Percentiles rank a stretch among this genome's conserved stretches.
These are phyloP conservation scores for Bryoerythrophyllum caledonicum DNA, from an alignment of 225 moss, liverwort and hornwort genomes.

Conservation along the genomic window DNA sequence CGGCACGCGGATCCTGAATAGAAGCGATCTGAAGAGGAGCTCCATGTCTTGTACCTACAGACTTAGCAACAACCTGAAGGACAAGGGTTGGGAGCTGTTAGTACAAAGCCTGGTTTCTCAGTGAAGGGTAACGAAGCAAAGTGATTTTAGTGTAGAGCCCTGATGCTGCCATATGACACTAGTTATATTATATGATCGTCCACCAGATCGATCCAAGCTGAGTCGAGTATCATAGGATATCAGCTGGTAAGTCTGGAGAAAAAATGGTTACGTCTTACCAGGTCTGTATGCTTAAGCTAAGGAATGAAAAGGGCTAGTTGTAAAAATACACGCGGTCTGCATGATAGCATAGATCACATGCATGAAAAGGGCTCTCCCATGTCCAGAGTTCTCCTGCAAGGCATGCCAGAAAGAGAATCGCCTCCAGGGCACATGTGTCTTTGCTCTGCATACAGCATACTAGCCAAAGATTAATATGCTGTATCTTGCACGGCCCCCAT, in stretches of 20 bases:
- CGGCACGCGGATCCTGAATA: slow-evolving; percentile 17
- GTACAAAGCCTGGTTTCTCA: background rate
- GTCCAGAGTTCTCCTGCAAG: slow-evolving; percentile 44
- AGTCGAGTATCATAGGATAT: slow-evolving; percentile 30
- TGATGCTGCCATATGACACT: background rate
- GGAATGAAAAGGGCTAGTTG: slow-evolving; percentile 41
- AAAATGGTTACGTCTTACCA: slow-evolving; percentile 41
- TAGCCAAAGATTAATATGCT: slow-evolving; percentile 48
- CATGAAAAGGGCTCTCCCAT: slow-evolving; percentile 22
- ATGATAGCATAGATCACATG: slow-evolving; percentile 33
- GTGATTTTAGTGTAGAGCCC: slow-evolving; percentile 3
- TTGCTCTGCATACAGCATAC: slow-evolving; percentile 53
- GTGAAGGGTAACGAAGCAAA: background rate
- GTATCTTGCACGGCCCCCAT: slow-evolving; percentile 26
- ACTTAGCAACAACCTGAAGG: slow-evolving; percentile 25
- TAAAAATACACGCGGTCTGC: slow-evolving; percentile 33
- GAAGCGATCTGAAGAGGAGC: slow-evolving; percentile 19
- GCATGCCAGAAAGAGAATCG: slow-evolving; percentile 51
- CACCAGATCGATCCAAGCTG: slow-evolving; percentile 37
- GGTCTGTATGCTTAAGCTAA: slow-evolving; percentile 41
- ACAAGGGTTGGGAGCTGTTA: slow-evolving; percentile 12
- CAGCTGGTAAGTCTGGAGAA: slow-evolving; percentile 43
- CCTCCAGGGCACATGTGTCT: slow-evolving; percentile 45
- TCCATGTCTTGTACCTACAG: slow-evolving; percentile 16
- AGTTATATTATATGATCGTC: slow-evolving; percentile 11